A percentile compares a stretch with the other conserved stretches of the same genome.
Evolutionary conservation across 208 protist genomes (phyloP).

Genomic region (Crithidia acanthocephali): DNA sequence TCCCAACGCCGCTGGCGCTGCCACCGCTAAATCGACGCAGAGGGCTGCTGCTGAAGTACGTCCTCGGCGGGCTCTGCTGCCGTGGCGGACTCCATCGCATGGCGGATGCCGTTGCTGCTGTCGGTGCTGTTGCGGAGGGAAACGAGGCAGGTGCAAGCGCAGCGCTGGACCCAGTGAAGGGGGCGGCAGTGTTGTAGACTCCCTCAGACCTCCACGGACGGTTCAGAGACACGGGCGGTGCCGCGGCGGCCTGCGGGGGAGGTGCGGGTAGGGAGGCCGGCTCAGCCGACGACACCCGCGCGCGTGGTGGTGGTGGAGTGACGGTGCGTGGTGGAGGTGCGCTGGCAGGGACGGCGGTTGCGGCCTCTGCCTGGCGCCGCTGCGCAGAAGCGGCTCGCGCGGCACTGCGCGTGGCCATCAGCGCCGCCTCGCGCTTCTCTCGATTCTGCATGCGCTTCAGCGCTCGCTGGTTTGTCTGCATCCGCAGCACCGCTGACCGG

Average conservation of each 20-base stretch:
- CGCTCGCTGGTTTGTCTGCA: conserved; percentile 24
- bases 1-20: no score
- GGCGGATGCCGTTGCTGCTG: not conserved
- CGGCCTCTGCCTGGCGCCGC: not conserved
- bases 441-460: conserved; percentile 23
- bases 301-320: no score
- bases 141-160: not conserved
- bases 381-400: not conserved
- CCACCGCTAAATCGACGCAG: conserved; percentile 4
- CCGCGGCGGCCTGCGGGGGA: not conserved
- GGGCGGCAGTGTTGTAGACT: not conserved
- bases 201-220: not conserved
- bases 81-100: conserved; percentile 14
- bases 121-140: not conserved
- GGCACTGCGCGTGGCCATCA: not conserved
- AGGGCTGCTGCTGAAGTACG: conserved; percentile 13
- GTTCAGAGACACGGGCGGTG: not conserved
- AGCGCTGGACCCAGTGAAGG: not conserved
- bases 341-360: not conserved
- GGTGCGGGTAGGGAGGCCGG: not conserved
- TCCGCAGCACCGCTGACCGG: conserved; percentile 24
- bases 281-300: no score
- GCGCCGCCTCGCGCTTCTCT: conserved; percentile 15
- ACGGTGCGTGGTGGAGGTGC: not conserved
- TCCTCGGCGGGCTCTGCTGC: conserved; percentile 8